phyloP scores from a whole-genome alignment of 768 basidiomycete species.

The Leccinum subtestaceum region DNA sequence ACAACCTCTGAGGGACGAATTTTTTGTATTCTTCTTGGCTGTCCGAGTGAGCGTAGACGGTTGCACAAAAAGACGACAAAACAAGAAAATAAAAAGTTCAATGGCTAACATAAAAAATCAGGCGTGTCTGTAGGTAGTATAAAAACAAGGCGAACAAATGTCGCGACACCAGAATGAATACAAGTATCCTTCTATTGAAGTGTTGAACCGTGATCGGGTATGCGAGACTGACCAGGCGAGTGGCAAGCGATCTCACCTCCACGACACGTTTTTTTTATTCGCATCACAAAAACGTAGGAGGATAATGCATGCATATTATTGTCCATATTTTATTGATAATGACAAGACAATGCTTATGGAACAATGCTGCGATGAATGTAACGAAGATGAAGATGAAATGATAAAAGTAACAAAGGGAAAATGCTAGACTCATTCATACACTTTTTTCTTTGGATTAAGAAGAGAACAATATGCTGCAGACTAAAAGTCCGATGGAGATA shows the following conservation, averaged over 20 bases:
- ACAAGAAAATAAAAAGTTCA: no score
- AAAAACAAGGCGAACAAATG: no score
- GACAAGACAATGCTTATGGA: neutral
- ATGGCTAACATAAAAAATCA: no score
- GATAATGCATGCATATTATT: conserved; percentile 13
- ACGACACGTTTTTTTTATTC: neutral
- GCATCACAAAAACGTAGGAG: neutral
- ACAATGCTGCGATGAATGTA: neutral
- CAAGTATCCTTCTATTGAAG: neutral
- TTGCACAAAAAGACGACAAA: no score
- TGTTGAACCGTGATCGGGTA: neutral
- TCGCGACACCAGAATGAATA: no score
- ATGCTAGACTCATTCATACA: conserved; percentile 24
- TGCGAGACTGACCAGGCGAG: neutral
- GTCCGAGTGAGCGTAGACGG: no score
- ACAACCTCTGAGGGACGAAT: neutral
- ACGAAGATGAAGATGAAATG: neutral
- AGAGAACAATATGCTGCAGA: neutral
- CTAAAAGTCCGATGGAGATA: conserved; percentile 6
- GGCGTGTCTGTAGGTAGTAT: no score
- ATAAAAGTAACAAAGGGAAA: neutral
- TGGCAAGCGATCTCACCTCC: neutral
- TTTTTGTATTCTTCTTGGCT: neutral
- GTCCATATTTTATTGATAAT: conserved; percentile 28
- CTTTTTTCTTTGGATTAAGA: conserved; percentile 8